Evolutionary conservation across 441 rosid genomes (phyloP).

Genomic region (Syzygium syzygioides): DNA sequence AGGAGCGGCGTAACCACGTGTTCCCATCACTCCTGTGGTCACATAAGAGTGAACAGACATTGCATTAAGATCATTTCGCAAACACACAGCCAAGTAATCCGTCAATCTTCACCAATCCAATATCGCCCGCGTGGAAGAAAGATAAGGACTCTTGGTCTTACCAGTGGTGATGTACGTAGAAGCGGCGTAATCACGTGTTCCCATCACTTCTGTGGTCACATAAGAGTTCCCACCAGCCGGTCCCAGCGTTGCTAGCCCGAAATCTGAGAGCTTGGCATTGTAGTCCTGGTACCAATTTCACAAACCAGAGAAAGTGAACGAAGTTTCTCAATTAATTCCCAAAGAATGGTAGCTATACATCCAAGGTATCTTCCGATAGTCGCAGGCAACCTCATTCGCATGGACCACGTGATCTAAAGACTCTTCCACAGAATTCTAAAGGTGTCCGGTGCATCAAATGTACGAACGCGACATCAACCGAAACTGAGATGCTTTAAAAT

Average conservation of each 20-base stretch:
- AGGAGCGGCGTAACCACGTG: conserved; percentile 18
- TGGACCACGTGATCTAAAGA: not conserved
- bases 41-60: conserved; percentile 2
- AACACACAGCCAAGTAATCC: not conserved
- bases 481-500: not conserved
- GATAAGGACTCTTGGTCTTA: not conserved
- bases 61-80: not conserved
- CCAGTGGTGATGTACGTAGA: conserved; percentile 16
- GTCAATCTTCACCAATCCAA: not conserved
- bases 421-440: not conserved
- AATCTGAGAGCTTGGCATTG: conserved; percentile 18
- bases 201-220: conserved; percentile 10
- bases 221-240: conserved; percentile 10
- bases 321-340: not conserved
- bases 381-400: not conserved
- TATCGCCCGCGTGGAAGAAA: not conserved
- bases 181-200: conserved; percentile 18
- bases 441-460: not conserved
- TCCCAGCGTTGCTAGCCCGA: conserved; percentile 19
- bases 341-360: not conserved
- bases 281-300: not conserved
- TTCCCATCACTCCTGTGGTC: conserved; percentile 12
- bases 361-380: not conserved
- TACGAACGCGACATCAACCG: fast-evolving
- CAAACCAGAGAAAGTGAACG: not conserved